Conservation (phyloP, 768 basidiomycete genomes). For the Mycena epipterygia region DNA sequence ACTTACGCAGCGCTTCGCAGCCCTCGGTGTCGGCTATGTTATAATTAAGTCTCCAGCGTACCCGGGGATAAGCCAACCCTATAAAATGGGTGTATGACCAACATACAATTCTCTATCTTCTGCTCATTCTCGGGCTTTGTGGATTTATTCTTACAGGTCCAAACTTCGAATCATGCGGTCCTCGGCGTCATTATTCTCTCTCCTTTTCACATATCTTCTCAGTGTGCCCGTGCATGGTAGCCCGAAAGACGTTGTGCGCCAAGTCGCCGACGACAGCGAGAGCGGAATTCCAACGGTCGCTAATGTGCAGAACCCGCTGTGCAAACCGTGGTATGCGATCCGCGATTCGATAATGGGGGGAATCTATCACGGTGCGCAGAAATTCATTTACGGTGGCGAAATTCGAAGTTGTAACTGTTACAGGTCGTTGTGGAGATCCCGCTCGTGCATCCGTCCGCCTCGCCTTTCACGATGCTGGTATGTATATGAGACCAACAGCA, state of each 20-base stretch:
- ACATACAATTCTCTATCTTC: too few relatives aligned
- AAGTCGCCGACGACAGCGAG: background rate
- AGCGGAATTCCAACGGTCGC: background rate
- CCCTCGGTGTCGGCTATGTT: too few relatives aligned
- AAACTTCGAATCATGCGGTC: too few relatives aligned
- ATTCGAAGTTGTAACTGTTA: too few relatives aligned
- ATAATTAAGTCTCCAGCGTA: too few relatives aligned
- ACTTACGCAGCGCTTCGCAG: too few relatives aligned
- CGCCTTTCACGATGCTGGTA: conserved; percentile 17
- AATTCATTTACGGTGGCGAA: background rate
- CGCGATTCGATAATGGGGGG: conserved; percentile 11
- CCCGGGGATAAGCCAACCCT: too few relatives aligned
- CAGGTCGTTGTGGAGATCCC: background rate
- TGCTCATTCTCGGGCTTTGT: too few relatives aligned
- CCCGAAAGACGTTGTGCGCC: background rate
- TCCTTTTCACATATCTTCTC: background rate
- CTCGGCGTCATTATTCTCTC: background rate
- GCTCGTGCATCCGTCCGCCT: conserved; percentile 6
- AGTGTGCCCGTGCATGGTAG: background rate
- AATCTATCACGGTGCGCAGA: background rate
- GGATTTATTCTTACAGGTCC: too few relatives aligned
- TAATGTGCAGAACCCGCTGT: conserved; percentile 1
- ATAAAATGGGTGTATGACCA: too few relatives aligned
- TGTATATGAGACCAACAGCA: background rate
- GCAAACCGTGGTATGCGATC: conserved; percentile 15